Base-by-base conservation (phyloP, 768 basidiomycete species). In the Porpolomopsis calyptriformis region DNA sequence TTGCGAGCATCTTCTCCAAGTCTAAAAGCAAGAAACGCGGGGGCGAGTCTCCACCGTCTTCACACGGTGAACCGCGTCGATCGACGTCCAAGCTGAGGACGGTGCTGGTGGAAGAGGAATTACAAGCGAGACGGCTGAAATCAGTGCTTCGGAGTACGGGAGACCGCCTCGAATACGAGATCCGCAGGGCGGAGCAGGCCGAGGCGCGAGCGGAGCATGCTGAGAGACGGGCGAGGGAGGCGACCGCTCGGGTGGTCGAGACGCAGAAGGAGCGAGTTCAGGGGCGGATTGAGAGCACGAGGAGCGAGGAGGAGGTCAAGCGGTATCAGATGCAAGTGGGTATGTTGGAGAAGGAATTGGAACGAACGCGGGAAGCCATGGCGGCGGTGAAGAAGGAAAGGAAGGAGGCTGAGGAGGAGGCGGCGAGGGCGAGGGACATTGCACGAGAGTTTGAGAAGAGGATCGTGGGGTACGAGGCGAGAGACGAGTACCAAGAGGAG, bases 131-230 rank as follows among this genome's bases (percentile, higher is more conserved):
- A 46, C 69, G 72, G 46, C 67, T 80, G 49, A 80, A 78, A 56
- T 64, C 68, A 23, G 55, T 76, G 20, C 67, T 82, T 19, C 67
- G 70, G 43, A 61, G 59, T 38, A 70, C 78, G 4, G 69, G 69
- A 16, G 75, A 77, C 43, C 68, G 70, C 40, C 64, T 84, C 31
- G 74, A 80, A 54, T 62, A 69, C 39, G 79, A 80, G 63, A 72
- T 69, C 44, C 69, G 70, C 22, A 64, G 75, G 39, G 76, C 72
- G n/a, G 72, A 74, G 37, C 66, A 72, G 29, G 73, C 73, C 0
- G 69, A 68, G 27, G 51, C 63, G 33, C 71, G 77, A 34, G 78
- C 74, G 36, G 70, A 72, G 40, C 65, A 62, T 37, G 71, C 78
- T 23, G 78, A 80, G 58, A 54, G 59, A n/a, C 62, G 64, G 42